Percentiles rank a stretch among this genome's conserved stretches.
Evolutionary conservation across 176 grass and related monocot genomes (phyloP).

Genomic region (Paspalum notatum): DNA sequence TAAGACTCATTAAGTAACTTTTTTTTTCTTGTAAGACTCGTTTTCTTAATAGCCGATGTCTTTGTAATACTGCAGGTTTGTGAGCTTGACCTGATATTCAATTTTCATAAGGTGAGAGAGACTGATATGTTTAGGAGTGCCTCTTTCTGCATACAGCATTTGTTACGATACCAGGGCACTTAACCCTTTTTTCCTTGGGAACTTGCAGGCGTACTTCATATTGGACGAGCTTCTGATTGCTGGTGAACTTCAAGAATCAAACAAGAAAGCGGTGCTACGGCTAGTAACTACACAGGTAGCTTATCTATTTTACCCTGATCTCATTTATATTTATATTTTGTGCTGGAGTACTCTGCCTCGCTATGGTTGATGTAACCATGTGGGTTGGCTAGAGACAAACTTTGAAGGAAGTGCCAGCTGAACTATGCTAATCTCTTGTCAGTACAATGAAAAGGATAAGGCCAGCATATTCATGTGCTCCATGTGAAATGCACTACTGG

Average conservation of each 20-base stretch:
- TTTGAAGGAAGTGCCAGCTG: background rate
- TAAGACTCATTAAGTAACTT: too few relatives aligned
- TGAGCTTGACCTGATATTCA: slow-evolving; percentile 82
- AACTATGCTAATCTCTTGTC: background rate
- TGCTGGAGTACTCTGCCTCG: background rate
- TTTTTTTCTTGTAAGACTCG: background rate
- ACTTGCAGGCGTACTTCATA: slow-evolving; percentile 71
- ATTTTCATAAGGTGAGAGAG: slow-evolving; percentile 67
- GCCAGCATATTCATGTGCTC: slow-evolving; percentile 35
- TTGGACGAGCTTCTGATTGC: slow-evolving; percentile 83
- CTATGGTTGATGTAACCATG: background rate
- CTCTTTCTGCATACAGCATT: background rate
- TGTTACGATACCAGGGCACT: background rate
- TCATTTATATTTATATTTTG: background rate
- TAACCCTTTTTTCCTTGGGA: background rate
- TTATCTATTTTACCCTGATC: background rate
- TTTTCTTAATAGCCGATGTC: background rate
- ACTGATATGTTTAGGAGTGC: background rate
- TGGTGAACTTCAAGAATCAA: slow-evolving; percentile 78
- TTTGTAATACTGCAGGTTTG: slow-evolving; percentile 50
- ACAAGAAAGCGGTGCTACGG: slow-evolving; percentile 74
- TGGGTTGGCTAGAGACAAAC: slow-evolving; percentile 20
- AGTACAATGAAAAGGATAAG: slow-evolving; percentile 31
- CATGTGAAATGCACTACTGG: slow-evolving; percentile 43
- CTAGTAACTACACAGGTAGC: slow-evolving; percentile 80